phyloP scores from a whole-genome alignment of 352 stramenopile species.

The Halophytophthora batemanensis region DNA sequence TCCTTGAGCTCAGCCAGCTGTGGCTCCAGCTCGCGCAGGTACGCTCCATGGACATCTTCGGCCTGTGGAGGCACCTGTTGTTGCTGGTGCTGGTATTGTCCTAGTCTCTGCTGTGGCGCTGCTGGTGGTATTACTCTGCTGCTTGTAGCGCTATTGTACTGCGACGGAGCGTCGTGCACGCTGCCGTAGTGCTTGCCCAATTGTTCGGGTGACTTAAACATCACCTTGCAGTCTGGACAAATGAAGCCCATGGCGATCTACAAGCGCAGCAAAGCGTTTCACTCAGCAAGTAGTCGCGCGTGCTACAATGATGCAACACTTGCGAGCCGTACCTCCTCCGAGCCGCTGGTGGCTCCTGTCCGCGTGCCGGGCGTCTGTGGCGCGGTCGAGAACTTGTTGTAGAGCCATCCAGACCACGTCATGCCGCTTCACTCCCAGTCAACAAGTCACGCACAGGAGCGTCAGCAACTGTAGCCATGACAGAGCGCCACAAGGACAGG shows the following conservation, averaged over 20 bases:
- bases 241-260: constrained; percentile 86
- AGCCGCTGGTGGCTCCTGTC: neutral
- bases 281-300: neutral
- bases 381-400: constrained; percentile 56
- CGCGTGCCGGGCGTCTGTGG: constrained; percentile 16
- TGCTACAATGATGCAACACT: neutral
- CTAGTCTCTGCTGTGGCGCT: neutral
- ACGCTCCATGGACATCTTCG: constrained; percentile 38
- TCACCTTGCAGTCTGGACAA: constrained; percentile 76
- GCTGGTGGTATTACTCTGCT: neutral
- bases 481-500: neutral
- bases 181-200: constrained; percentile 55
- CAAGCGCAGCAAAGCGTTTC: neutral
- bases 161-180: constrained; percentile 27
- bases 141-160: neutral
- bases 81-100: constrained; percentile 6
- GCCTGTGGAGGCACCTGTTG: constrained; percentile 3
- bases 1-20: constrained; percentile 69
- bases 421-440: constrained; percentile 33
- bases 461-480: too few species aligned
- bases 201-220: constrained; percentile 52
- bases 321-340: constrained; percentile 9
- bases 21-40: constrained; percentile 49
- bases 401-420: constrained; percentile 81
- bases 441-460: neutral